phyloP scores from a whole-genome alignment of 495 filamentous ascomycete species.

The Penicillium steckii region DNA sequence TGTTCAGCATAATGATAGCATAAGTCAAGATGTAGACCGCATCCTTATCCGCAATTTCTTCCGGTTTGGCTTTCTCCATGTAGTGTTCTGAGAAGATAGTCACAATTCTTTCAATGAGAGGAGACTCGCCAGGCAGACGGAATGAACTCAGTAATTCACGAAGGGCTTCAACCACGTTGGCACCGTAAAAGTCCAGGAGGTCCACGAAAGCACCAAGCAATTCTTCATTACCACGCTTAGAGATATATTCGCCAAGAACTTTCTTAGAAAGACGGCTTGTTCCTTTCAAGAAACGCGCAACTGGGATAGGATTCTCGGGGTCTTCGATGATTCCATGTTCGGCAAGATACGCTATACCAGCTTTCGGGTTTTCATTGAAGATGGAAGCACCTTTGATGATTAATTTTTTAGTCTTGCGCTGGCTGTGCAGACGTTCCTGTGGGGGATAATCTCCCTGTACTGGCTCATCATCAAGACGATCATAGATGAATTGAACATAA shows the following conservation, averaged over 20 bases:
- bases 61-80: conserved; percentile 65
- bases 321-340: conserved; percentile 81
- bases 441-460: conserved; percentile 66
- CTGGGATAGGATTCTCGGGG: conserved; percentile 64
- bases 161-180: conserved; percentile 85
- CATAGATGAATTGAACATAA: conserved; percentile 87
- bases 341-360: conserved; percentile 80
- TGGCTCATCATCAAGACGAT: conserved; percentile 73
- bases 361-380: conserved; percentile 94
- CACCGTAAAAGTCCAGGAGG: conserved; percentile 80
- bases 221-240: conserved; percentile 80
- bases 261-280: conserved; percentile 88
- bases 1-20: conserved; percentile 94
- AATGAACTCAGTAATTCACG: conserved; percentile 87
- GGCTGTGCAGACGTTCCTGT: conserved; percentile 58
- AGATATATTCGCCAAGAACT: conserved; percentile 85
- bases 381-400: conserved; percentile 86
- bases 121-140: conserved; percentile 88
- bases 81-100: conserved; percentile 85
- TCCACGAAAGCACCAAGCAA: conserved; percentile 82
- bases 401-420: conserved; percentile 75
- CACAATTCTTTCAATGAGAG: conserved; percentile 90
- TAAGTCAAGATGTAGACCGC: conserved; percentile 90
- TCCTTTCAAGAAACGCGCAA: conserved; percentile 80
- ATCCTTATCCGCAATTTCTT: conserved; percentile 83